phyloP scores from a whole-genome alignment of 1,284 basidiomycete genomes.

The Grifola frondosa region DNA sequence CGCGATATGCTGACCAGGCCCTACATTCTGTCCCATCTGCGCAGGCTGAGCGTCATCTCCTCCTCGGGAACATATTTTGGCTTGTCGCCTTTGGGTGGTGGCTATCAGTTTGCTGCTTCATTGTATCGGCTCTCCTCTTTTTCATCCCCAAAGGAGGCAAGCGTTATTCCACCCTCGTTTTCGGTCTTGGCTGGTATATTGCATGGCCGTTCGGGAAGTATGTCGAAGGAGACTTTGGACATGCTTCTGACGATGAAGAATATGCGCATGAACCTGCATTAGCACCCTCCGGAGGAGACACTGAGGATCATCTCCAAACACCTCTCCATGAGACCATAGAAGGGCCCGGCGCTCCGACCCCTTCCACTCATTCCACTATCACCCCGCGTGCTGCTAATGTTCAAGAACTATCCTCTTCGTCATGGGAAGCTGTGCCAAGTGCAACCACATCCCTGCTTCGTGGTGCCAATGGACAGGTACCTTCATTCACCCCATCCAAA shows the following conservation, averaged over 20 bases:
- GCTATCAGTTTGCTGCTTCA: conserved; percentile 76
- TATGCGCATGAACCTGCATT: conserved; percentile 29
- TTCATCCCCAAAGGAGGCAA: conserved; percentile 78
- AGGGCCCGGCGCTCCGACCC: conserved; percentile 1
- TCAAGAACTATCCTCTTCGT: conserved; percentile 30
- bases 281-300: conserved; percentile 4
- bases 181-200: conserved; percentile 94
- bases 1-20: conserved; percentile 92
- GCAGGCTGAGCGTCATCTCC: conserved; percentile 85
- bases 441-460: conserved; percentile 39
- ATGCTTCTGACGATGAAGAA: conserved; percentile 44
- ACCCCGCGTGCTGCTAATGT: conserved; percentile 25
- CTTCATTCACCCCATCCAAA: conserved; percentile 46
- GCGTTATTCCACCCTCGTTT: conserved; percentile 85
- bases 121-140: conserved; percentile 69
- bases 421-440: conserved; percentile 30
- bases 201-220: conserved; percentile 99
- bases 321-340: conserved; percentile 4
- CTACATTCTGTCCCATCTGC: conserved; percentile 92
- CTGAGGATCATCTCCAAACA: conserved; percentile 6
- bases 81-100: conserved; percentile 87
- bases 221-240: conserved; percentile 80
- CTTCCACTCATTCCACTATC: conserved; percentile 29
- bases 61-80: conserved; percentile 95
- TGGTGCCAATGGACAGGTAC: conserved; percentile 13